Conservation (phyloP, 805 yeast genomes). For the Candida silvatica region DNA sequence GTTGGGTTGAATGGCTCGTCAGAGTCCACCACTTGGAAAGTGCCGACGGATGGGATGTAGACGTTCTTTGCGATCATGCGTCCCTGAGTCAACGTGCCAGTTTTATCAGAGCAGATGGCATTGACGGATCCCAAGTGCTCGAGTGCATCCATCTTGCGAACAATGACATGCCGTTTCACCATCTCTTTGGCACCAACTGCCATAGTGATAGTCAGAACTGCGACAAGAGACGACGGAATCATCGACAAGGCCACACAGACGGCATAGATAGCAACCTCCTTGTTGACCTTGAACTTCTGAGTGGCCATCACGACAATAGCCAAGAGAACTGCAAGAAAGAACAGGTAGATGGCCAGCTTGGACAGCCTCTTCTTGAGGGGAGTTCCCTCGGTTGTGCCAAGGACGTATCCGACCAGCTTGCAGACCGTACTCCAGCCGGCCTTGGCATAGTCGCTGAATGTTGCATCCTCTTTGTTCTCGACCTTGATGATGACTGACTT, state of each 20-base stretch:
- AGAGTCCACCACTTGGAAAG: conserved; percentile 9
- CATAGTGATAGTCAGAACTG: conserved; percentile 41
- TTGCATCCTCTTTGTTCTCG: conserved; percentile 33
- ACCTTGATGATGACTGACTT: conserved; percentile 31
- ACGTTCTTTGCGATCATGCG: conserved; percentile 32
- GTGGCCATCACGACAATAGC: conserved; percentile 25
- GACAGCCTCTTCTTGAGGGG: conserved; percentile 74
- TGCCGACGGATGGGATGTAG: conserved; percentile 6
- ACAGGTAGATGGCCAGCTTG: conserved; percentile 64
- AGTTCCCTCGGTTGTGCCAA: conserved; percentile 74
- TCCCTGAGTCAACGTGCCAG: conserved; percentile 64
- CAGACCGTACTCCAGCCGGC: conserved; percentile 41
- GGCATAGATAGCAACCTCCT: conserved; percentile 31
- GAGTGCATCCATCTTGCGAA: conserved; percentile 34
- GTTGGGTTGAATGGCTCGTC: conserved; percentile 22
- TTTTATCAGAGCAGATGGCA: conserved; percentile 65
- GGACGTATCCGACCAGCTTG: conserved; percentile 54
- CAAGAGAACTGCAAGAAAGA: conserved; percentile 22
- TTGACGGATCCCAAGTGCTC: conserved; percentile 53
- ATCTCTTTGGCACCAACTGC: conserved; percentile 38
- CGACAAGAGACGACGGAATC: conserved; percentile 44
- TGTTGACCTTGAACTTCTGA: conserved; percentile 37
- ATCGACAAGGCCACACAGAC: conserved; percentile 41
- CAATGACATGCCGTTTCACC: conserved; percentile 35
- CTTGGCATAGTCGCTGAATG: conserved; percentile 35